Conservation (phyloP, 768 basidiomycete species). For the Trametes villosa region DNA sequence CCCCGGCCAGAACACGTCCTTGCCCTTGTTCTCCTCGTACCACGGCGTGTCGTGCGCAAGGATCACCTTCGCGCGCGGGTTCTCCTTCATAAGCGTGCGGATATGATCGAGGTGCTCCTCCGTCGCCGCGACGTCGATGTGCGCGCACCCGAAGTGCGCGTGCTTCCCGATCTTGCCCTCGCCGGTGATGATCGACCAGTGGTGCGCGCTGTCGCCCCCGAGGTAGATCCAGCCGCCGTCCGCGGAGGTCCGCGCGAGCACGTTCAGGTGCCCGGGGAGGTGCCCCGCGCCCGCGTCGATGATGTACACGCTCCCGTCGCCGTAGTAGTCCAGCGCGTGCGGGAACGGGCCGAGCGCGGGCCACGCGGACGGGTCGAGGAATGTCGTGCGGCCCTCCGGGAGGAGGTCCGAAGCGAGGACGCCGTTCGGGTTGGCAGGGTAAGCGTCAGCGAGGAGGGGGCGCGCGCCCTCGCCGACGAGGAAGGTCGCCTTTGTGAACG, state of each 20-base stretch:
- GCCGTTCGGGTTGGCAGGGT: conserved; percentile 46
- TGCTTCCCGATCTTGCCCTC: conserved; percentile 45
- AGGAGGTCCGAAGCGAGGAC: conserved; percentile 24
- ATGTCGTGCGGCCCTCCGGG: conserved; percentile 18
- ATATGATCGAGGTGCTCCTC: conserved; percentile 47
- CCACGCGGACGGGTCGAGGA: conserved; percentile 37
- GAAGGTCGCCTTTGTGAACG: conserved; percentile 52
- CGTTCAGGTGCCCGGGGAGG: conserved; percentile 56
- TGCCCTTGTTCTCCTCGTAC: conserved; percentile 51
- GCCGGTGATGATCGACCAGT: conserved; percentile 53
- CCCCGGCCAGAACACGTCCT: conserved; percentile 42
- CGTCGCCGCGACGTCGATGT: conserved; percentile 46
- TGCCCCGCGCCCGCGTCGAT: conserved; percentile 60
- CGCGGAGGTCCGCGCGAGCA: conserved; percentile 57
- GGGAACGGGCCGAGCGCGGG: conserved; percentile 55
- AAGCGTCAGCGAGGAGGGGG: conserved; percentile 42
- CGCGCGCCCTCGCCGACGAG: conserved; percentile 49
- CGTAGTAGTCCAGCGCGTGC: conserved; percentile 48
- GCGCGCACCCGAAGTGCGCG: conserved; percentile 42
- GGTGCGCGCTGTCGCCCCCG: conserved; percentile 52
- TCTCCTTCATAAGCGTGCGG: conserved; percentile 30
- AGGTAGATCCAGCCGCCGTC: conserved; percentile 64
- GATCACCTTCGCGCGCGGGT: conserved; percentile 45
- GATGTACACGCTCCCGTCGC: conserved; percentile 61
- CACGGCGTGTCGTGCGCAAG: conserved; percentile 58